A percentile compares a stretch with the other conserved stretches of the same genome.
phyloP scores from a whole-genome alignment of 1,284 basidiomycete genomes.

The Stygiomarasmius scandens region DNA sequence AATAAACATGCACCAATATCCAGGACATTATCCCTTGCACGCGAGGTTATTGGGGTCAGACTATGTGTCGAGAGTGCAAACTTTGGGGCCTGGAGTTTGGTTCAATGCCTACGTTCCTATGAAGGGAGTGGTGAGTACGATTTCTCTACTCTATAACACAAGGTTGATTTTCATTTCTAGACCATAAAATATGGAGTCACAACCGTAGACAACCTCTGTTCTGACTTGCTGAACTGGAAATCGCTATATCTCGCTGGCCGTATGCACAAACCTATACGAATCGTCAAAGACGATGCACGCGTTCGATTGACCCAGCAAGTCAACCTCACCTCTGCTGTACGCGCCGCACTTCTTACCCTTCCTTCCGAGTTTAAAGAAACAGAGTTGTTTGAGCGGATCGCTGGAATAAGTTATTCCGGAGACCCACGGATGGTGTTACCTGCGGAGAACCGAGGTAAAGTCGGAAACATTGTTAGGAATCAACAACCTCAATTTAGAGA shows the following conservation, averaged over 20 bases:
- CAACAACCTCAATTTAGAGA: conserved; percentile 86
- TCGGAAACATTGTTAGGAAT: conserved; percentile 88
- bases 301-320: conserved; percentile 92
- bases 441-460: conserved; percentile 93
- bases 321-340: conserved; percentile 89
- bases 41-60: conserved; percentile 80
- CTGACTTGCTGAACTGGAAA: conserved; percentile 91
- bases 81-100: conserved; percentile 89
- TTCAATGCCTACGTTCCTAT: conserved; percentile 91
- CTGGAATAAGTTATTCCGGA: conserved; percentile 86
- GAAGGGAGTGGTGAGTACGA: conserved; percentile 73
- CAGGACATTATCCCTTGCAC: conserved; percentile 87
- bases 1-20: conserved; percentile 90
- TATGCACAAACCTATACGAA: conserved; percentile 95
- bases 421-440: conserved; percentile 95
- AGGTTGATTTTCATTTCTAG: conserved; percentile 39
- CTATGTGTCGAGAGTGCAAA: conserved; percentile 79
- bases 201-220: conserved; percentile 85
- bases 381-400: conserved; percentile 85
- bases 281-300: conserved; percentile 85
- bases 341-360: conserved; percentile 77
- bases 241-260: conserved; percentile 93
- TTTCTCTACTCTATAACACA: conserved; percentile 14
- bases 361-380: conserved; percentile 77
- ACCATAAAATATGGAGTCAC: conserved; percentile 98